These are phyloP conservation scores for Aspergillus nidulans DNA, from an alignment of 495 filamentous ascomycete genomes.

Conservation along the genomic window DNA sequence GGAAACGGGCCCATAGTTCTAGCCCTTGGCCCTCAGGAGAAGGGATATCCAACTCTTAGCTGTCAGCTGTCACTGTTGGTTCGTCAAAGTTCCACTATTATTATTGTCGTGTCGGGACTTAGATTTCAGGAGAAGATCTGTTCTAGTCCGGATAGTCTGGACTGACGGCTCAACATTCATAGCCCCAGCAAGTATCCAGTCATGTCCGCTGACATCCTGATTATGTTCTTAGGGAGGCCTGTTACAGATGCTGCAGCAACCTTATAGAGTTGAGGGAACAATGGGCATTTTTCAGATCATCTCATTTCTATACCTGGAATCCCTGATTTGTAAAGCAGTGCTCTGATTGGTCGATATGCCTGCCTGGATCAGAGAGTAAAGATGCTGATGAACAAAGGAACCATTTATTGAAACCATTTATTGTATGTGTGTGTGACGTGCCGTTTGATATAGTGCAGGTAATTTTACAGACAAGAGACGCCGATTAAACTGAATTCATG, in stretches of 20 bases:
- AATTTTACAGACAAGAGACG: slow-evolving; percentile 35
- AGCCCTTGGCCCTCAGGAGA: background rate
- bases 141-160: background rate
- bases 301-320: slow-evolving; percentile 16
- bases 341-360: background rate
- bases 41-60: background rate
- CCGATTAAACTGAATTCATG: slow-evolving; percentile 31
- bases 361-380: background rate
- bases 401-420: slow-evolving; percentile 18
- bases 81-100: background rate
- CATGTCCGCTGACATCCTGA: too few relatives aligned
- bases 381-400: slow-evolving; percentile 6
- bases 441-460: slow-evolving; percentile 35
- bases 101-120: background rate
- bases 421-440: slow-evolving; percentile 27
- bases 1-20: background rate
- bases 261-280: background rate
- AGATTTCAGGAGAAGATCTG: background rate
- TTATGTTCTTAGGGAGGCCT: too few relatives aligned
- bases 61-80: background rate
- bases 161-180: background rate
- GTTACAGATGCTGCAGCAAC: too few relatives aligned
- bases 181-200: background rate
- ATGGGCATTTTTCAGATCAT: background rate
- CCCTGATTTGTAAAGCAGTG: slow-evolving; percentile 14